Base-by-base conservation (phyloP, 148 eudicot species). In the Cornus controversa region DNA sequence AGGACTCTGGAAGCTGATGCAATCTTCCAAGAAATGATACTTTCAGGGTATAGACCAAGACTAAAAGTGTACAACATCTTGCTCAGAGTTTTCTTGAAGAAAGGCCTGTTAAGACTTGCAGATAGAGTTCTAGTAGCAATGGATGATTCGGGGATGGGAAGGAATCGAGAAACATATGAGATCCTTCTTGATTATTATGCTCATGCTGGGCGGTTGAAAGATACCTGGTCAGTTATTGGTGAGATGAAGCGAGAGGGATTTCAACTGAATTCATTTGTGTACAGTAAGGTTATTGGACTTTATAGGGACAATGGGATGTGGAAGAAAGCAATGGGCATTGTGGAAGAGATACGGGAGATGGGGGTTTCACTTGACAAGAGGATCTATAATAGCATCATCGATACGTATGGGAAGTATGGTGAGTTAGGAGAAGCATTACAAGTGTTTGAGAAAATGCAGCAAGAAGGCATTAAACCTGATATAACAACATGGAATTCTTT, bases 251-350 rank as follows among this genome's bases (percentile, higher is more conserved):
- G 63, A 29, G 84, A 73, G 68, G 92, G 98, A 29, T 93, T 80
- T 85, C 74, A 57, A 10, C 82, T 82, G 63, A 81, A 86, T 83
- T 83, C 92, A 4, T 90, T 83, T 80, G 88, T 87, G 75, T 93
- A 89, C 67, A 90, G 98, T 77, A 86, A 88, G 80, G 84, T 94
- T 42, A 95, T 95, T 83, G 91, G 82, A 65, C 85, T 95, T 72
- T 95, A 95, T 68, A 86, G 98, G 74, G 98, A 95, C 54, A 84
- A 93, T 70, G 97, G 97, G 63, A 95, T 95, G 98, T 95, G 98
- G 97, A 95, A 88, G 84, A 95, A 95, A 82, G 97, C 94, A 15
- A 89, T 87, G 84, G 89, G 79, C 34, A 86, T 91, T 67, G 76
- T 93, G 25, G 87, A 83, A 42, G 96, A 95, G 89, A 84, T 93